Evolutionary conservation across 1,284 basidiomycete genomes (phyloP).

Genomic region (Rhodotorula sp.): DNA sequence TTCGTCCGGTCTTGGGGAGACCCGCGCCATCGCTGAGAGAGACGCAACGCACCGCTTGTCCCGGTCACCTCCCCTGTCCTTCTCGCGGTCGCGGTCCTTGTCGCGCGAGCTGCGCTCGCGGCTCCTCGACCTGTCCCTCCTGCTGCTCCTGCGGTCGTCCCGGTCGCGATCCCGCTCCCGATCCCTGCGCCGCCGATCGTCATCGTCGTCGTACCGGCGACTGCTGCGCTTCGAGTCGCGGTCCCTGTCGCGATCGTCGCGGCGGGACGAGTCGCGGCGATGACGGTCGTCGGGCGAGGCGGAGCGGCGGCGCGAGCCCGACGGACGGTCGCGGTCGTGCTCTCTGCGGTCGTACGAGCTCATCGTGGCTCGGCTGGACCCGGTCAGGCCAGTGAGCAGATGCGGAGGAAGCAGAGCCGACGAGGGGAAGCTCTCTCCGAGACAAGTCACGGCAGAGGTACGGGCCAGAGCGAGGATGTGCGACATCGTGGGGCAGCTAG

Average conservation of each 20-base stretch:
- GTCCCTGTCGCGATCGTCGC: slow-evolving; percentile 14
- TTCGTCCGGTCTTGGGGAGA: too few relatives aligned
- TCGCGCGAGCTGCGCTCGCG: slow-evolving; percentile 26
- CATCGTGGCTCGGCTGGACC: neutral
- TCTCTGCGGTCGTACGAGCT: slow-evolving; percentile 11
- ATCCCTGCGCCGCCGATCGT: slow-evolving; percentile 26
- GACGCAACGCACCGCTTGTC: too few relatives aligned
- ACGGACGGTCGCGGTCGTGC: slow-evolving; percentile 11
- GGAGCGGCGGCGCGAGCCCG: slow-evolving; percentile 15
- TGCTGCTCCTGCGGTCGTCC: slow-evolving; percentile 12
- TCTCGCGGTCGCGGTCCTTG: slow-evolving; percentile 19
- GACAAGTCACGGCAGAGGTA: too few relatives aligned
- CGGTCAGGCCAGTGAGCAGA: too few relatives aligned
- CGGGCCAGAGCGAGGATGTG: neutral
- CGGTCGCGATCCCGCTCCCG: slow-evolving; percentile 38
- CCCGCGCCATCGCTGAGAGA: too few relatives aligned
- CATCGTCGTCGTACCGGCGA: slow-evolving; percentile 40
- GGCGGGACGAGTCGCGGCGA: slow-evolving; percentile 1
- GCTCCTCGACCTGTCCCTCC: slow-evolving; percentile 28
- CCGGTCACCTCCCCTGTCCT: neutral
- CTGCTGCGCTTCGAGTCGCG: slow-evolving; percentile 34
- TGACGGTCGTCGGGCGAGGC: slow-evolving; percentile 18
- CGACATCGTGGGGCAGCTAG: neutral
- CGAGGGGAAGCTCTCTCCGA: neutral
- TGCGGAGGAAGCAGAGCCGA: neutral